Conservation (phyloP, 2,329 filamentous ascomycete genomes). For the Phialemonium atrogriseum region DNA sequence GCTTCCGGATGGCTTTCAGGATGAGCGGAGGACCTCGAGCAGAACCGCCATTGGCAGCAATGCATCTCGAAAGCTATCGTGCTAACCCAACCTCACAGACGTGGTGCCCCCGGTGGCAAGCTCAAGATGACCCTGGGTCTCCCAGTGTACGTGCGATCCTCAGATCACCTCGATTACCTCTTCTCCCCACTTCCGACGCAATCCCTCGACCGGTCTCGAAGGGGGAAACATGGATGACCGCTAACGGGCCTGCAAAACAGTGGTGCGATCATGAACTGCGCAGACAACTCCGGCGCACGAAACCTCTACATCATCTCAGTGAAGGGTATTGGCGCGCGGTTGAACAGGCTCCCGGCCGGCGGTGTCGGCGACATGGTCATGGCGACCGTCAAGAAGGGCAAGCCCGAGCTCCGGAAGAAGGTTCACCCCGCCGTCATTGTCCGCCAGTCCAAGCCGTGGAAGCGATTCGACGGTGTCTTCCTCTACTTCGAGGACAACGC, state of each 20-base stretch:
- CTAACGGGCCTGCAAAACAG: conserved; percentile 38
- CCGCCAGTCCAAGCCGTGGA: conserved; percentile 98
- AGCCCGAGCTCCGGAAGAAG: conserved; percentile 99
- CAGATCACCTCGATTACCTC: too few relatives aligned
- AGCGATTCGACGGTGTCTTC: conserved; percentile 95
- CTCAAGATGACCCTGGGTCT: conserved; percentile 99
- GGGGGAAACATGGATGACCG: conserved; percentile 5
- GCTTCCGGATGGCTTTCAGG: too few relatives aligned
- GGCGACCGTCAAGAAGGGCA: conserved; percentile 99
- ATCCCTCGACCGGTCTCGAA: conserved; percentile 3
- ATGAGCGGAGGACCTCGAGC: too few relatives aligned
- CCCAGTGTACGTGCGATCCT: conserved; percentile 73
- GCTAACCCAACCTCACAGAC: too few relatives aligned
- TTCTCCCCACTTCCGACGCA: conserved; percentile 5
- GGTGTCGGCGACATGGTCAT: conserved; percentile 99
- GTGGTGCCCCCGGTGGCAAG: conserved; percentile 98
- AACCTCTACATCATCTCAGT: conserved; percentile 99
- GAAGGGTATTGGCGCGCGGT: conserved; percentile 94
- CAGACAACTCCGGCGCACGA: conserved; percentile 96
- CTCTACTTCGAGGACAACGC: conserved; percentile 99
- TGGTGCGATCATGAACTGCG: conserved; percentile 99
- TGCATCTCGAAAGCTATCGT: too few relatives aligned
- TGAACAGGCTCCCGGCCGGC: conserved; percentile 94
- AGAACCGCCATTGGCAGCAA: too few relatives aligned
- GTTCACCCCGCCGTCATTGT: conserved; percentile 99